Evolutionary conservation across 1,284 basidiomycete species (phyloP).

Genomic region (Rhodotorula glutinis): DNA sequence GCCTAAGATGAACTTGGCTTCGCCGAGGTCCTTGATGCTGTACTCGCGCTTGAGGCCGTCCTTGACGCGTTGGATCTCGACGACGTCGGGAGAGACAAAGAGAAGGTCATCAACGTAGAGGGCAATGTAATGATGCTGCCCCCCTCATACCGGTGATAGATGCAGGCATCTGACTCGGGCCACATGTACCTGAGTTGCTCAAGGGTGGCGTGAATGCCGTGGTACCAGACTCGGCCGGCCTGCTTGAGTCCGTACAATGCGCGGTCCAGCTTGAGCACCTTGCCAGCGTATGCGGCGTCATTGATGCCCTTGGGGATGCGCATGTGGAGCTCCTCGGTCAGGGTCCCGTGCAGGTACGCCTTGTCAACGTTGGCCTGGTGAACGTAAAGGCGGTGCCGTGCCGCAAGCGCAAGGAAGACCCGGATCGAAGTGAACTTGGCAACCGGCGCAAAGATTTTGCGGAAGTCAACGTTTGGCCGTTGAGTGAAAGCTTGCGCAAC

Average conservation of each 20-base stretch:
- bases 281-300: background rate
- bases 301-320: slow-evolving; percentile 45
- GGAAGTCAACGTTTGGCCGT: slow-evolving; percentile 51
- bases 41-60: slow-evolving; percentile 39
- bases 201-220: slow-evolving; percentile 42
- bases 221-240: slow-evolving; percentile 49
- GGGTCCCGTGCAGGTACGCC: slow-evolving; percentile 52
- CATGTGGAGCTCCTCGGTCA: slow-evolving; percentile 52
- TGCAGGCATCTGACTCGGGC: slow-evolving; percentile 39
- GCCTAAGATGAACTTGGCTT: too few species aligned
- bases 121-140: slow-evolving; percentile 33
- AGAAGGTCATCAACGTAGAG: slow-evolving; percentile 49
- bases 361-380: slow-evolving; percentile 52
- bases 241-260: slow-evolving; percentile 51
- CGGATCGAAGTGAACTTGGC: slow-evolving; percentile 48
- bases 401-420: slow-evolving; percentile 49
- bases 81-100: slow-evolving; percentile 35
- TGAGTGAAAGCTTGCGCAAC: slow-evolving; percentile 55
- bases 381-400: slow-evolving; percentile 46
- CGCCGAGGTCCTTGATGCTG: too few species aligned
- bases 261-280: slow-evolving; percentile 33
- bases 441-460: slow-evolving; percentile 52
- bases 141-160: slow-evolving; percentile 21
- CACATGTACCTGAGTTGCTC: slow-evolving; percentile 41
- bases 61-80: slow-evolving; percentile 42